Conservation (phyloP, 2,329 filamentous ascomycete genomes). For the Aspergillus caelatus region DNA sequence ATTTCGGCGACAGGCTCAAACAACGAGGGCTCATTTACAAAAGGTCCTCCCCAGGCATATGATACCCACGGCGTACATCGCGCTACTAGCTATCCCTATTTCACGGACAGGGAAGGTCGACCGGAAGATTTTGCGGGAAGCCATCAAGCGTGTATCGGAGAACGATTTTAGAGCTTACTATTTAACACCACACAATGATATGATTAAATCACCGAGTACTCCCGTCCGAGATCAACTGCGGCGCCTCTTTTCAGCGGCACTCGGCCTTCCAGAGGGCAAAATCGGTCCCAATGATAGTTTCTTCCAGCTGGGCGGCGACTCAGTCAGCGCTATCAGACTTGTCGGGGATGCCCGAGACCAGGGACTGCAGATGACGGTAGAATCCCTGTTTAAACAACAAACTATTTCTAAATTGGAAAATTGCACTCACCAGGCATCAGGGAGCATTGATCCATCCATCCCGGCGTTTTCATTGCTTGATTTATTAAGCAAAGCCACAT, state of each 20-base stretch:
- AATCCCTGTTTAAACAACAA: not conserved
- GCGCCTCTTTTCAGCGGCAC: constrained; percentile 2
- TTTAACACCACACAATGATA: constrained; percentile 19
- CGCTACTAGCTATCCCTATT: not conserved
- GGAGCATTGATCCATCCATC: not conserved
- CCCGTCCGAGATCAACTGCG: constrained; percentile 21
- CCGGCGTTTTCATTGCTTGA: not conserved
- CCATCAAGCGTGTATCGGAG: not conserved
- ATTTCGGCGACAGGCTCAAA: not conserved
- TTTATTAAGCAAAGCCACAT: not conserved
- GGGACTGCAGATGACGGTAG: constrained; percentile 18
- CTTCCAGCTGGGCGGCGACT: constrained; percentile 28
- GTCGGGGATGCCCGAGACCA: constrained; percentile 15
- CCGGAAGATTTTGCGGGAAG: not conserved
- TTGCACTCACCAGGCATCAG: not conserved
- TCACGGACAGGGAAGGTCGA: constrained; percentile 4
- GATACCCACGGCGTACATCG: constrained; percentile 4
- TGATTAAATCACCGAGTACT: not conserved
- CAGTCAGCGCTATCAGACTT: constrained; percentile 24
- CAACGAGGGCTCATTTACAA: not conserved
- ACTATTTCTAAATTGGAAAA: not conserved
- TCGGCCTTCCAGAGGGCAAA: not conserved
- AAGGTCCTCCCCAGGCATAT: not conserved
- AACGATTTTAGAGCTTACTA: constrained; percentile 11
- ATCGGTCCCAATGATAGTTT: constrained; percentile 21